Percentiles rank a stretch among this genome's conserved stretches.
phyloP scores from a whole-genome alignment of 257 asterid genomes.

The Fraxinus pennsylvanica region DNA sequence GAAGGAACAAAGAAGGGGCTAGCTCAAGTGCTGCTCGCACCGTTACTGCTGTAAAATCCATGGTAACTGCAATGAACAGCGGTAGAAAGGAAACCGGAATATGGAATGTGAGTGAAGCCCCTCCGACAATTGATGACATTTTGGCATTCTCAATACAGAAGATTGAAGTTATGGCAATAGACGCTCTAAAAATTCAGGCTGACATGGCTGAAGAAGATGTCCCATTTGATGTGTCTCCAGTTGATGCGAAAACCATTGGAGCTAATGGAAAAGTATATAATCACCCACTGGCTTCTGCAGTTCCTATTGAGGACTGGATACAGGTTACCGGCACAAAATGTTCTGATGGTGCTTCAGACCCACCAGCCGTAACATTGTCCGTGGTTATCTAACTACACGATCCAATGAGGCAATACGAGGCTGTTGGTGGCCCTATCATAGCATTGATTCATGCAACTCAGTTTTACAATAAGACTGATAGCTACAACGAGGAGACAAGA shows the following conservation, averaged over 20 bases:
- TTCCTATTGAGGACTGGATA: constrained; percentile 63
- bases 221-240: constrained; percentile 78
- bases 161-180: constrained; percentile 71
- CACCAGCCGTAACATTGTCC: constrained; percentile 33
- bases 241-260: constrained; percentile 30
- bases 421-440: constrained; percentile 86
- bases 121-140: constrained; percentile 55
- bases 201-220: constrained; percentile 66
- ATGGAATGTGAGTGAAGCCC: constrained; percentile 68
- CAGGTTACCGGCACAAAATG: constrained; percentile 12
- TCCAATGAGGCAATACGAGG: constrained; percentile 81
- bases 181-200: constrained; percentile 73
- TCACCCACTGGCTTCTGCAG: constrained; percentile 51
- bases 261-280: constrained; percentile 30
- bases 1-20: constrained; percentile 76
- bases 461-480: constrained; percentile 4
- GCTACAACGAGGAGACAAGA: constrained; percentile 48
- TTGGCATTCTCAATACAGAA: constrained; percentile 71
- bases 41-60: constrained; percentile 60
- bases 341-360: constrained; percentile 21
- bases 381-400: constrained; percentile 69
- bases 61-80: constrained; percentile 59
- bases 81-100: constrained; percentile 76
- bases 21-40: constrained; percentile 84
- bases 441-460: constrained; percentile 53